Base-by-base conservation (phyloP, 2,329 filamentous ascomycete genomes). In the Epichloe gansuensis region DNA sequence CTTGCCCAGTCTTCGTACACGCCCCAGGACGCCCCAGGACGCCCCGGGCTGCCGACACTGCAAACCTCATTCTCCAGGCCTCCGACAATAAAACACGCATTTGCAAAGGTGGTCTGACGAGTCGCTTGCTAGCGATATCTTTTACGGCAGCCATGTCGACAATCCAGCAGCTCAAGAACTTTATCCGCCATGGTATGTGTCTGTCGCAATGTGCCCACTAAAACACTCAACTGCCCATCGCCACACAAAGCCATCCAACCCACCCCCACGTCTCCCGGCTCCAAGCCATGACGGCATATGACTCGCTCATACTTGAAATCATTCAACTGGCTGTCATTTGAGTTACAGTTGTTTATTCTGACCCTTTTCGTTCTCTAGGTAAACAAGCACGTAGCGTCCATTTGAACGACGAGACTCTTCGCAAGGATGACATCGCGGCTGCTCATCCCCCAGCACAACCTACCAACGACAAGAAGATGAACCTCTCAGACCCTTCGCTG, bases 111-210 rank as follows among this genome's bases (percentile, higher is more conserved):
- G 40, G 17, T 50, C 41, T 27, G 48, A 38, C 48, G 17, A 43
- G 40, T 58, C 58, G 59, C 58, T 55, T 45, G 51, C 51, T 53
- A 55, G 55, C 58, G 53, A 50, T 50, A 48, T 50, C 13, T 49
- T 51, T 40, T 48, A 56, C 48, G 41, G 54, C 51, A 60, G 61
- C 55, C 61, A 82, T 82, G 79, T 82, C 79, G 63, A 81, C 80
- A 59, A 95, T 96, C 73, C 91, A 96, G 74, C 93, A 93, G 67
- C 81, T 96, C 63, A 96, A 97, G 73, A 96, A 96, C 71, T 94
- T 97, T 71, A 93, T 97, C 71, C 87, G 91, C 59, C 91, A 96
- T 76, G 91, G 80, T 82, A 72, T 52, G 39, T 52, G 11, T 44
- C 23, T 36, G 41, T 45, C 46, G 45, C 44, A 50, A 38, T 21